Conservation (phyloP, 2,329 filamentous ascomycete genomes). For the Fusarium sororula region DNA sequence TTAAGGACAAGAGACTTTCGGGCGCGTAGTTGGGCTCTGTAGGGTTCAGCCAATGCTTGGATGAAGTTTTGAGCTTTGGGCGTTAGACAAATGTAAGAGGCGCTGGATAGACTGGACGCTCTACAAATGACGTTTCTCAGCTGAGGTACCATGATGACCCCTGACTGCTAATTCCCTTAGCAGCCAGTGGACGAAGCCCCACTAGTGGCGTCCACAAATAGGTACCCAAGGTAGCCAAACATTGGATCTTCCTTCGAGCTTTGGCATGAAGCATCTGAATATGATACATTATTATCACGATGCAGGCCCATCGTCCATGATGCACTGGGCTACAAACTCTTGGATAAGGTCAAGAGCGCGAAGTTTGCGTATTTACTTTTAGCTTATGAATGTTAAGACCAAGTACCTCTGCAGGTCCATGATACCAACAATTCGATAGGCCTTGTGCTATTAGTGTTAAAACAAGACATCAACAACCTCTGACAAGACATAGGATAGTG, state of each 20-base stretch:
- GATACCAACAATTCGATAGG: neutral
- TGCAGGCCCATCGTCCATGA: neutral
- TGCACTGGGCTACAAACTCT: neutral
- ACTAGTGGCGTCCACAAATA: neutral
- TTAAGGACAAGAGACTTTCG: neutral
- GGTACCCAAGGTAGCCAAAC: neutral
- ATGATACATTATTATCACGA: neutral
- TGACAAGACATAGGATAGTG: neutral
- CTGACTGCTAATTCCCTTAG: slow-evolving; percentile 1
- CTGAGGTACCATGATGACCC: slow-evolving; percentile 27
- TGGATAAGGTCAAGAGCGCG: neutral
- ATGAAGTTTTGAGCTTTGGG: slow-evolving; percentile 34
- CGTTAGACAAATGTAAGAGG: slow-evolving; percentile 29
- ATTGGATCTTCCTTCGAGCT: neutral
- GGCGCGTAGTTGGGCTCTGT: slow-evolving; percentile 9
- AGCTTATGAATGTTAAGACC: neutral
- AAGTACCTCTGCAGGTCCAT: neutral
- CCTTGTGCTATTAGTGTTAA: neutral
- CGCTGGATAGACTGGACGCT: slow-evolving; percentile 16
- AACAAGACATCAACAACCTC: neutral
- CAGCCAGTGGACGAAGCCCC: slow-evolving; percentile 9
- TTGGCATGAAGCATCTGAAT: neutral
- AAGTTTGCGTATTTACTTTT: neutral
- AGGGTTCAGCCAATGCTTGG: slow-evolving; percentile 15
- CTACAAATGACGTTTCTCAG: slow-evolving; percentile 37